A percentile compares a stretch with the other conserved stretches of the same genome.
Conservation (phyloP, 805 yeast species). For the Yamadazyma laniorum region DNA sequence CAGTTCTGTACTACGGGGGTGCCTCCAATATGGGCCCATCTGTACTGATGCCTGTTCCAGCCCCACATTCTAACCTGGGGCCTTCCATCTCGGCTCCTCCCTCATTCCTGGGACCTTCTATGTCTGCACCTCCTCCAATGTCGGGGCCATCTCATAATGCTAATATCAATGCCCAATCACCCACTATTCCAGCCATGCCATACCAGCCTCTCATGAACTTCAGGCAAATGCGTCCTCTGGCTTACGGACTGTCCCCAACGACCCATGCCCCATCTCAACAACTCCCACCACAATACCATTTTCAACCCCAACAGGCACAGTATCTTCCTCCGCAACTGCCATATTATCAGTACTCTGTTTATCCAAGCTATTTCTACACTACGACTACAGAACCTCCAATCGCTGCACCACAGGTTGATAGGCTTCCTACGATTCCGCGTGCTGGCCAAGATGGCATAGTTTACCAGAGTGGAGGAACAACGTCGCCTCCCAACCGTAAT, state of each 20-base stretch:
- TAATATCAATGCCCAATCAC: background rate
- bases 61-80: background rate
- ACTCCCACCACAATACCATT: slow-evolving; percentile 1
- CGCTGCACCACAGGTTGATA: background rate
- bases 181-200: background rate
- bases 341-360: slow-evolving; percentile 2
- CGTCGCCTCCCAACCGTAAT: slow-evolving; percentile 9
- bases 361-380: slow-evolving; percentile 5
- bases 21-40: background rate
- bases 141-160: background rate
- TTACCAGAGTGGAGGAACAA: background rate
- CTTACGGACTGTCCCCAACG: background rate
- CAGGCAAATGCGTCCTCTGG: background rate
- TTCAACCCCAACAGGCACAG: slow-evolving; percentile 1
- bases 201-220: background rate
- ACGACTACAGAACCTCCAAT: background rate
- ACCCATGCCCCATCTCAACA: background rate
- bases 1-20: background rate
- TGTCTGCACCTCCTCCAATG: background rate
- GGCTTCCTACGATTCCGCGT: slow-evolving; percentile 4
- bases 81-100: background rate
- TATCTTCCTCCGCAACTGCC: background rate
- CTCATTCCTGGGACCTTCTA: background rate
- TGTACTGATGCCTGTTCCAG: background rate
- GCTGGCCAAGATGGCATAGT: background rate